These are phyloP conservation scores for Candida ovalis DNA, from an alignment of 805 yeast genomes.

Conservation along the genomic window DNA sequence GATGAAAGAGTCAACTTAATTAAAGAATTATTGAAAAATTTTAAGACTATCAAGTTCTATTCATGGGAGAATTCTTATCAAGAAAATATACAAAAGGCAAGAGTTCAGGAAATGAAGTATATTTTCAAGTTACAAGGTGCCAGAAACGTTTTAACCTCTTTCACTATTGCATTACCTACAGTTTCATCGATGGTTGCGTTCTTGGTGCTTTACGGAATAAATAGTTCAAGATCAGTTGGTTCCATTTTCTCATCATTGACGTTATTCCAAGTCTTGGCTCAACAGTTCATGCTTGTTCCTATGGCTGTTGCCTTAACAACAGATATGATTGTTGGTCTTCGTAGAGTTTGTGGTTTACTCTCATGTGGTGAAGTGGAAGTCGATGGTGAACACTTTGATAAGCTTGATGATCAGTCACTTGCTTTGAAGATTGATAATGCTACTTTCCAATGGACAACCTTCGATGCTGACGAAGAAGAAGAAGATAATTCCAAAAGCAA, in stretches of 20 bases:
- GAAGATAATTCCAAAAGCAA: slow-evolving; percentile 5
- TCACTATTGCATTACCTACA: slow-evolving; percentile 57
- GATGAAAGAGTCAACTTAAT: slow-evolving; percentile 73
- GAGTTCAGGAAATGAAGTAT: slow-evolving; percentile 58
- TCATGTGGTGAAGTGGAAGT: slow-evolving; percentile 36
- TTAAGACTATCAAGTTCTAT: slow-evolving; percentile 80
- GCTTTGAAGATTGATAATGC: slow-evolving; percentile 55
- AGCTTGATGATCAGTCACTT: slow-evolving; percentile 21
- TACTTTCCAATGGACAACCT: slow-evolving; percentile 63
- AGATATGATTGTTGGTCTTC: slow-evolving; percentile 60
- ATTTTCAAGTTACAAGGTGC: slow-evolving; percentile 58
- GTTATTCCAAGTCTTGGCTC: slow-evolving; percentile 56
- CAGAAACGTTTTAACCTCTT: slow-evolving; percentile 56
- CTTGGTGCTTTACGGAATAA: slow-evolving; percentile 36
- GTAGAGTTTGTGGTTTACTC: slow-evolving; percentile 52
- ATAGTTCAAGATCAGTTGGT: slow-evolving; percentile 46
- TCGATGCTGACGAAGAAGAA: slow-evolving; percentile 32
- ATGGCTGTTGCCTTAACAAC: slow-evolving; percentile 61
- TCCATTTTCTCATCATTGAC: slow-evolving; percentile 66
- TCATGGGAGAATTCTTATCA: slow-evolving; percentile 87
- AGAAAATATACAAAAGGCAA: slow-evolving; percentile 46
- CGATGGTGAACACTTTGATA: slow-evolving; percentile 24
- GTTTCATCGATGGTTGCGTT: slow-evolving; percentile 65
- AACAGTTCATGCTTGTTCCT: slow-evolving; percentile 65
- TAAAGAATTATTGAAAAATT: slow-evolving; percentile 73